Conservation (phyloP, 345 rosid genomes). For the Eucalyptus cloeziana region DNA sequence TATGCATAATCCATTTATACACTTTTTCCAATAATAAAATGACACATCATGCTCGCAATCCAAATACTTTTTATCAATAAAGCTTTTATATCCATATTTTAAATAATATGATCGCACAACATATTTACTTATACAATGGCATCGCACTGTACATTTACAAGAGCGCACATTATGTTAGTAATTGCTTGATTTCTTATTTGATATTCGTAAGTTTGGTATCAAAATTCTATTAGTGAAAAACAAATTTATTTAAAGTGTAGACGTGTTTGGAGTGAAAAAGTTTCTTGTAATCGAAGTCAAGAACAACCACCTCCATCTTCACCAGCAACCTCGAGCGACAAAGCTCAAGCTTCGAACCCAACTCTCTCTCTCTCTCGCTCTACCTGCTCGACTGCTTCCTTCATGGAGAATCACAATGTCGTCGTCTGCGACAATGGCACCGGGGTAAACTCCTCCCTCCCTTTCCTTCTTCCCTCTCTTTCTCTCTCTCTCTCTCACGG, state of each 20-base stretch:
- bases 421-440: constrained; percentile 97
- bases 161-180: neutral
- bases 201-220: neutral
- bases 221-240: neutral
- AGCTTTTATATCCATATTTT: neutral
- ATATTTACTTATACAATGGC: rapidly evolving
- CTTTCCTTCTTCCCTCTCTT: neutral
- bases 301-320: neutral
- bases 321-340: neutral
- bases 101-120: neutral
- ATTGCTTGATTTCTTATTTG: neutral
- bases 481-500: neutral
- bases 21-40: neutral
- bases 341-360: neutral
- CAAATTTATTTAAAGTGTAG: neutral
- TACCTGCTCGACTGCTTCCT: neutral
- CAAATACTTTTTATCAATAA: neutral
- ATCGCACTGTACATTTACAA: neutral
- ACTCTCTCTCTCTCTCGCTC: neutral
- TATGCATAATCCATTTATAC: neutral
- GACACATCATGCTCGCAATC: rapidly evolving
- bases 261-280: neutral
- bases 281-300: neutral
- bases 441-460: constrained; percentile 37
- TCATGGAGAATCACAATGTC: constrained; percentile 74